phyloP scores from a whole-genome alignment of 2,329 filamentous ascomycete genomes.

The Penicillium sp. region DNA sequence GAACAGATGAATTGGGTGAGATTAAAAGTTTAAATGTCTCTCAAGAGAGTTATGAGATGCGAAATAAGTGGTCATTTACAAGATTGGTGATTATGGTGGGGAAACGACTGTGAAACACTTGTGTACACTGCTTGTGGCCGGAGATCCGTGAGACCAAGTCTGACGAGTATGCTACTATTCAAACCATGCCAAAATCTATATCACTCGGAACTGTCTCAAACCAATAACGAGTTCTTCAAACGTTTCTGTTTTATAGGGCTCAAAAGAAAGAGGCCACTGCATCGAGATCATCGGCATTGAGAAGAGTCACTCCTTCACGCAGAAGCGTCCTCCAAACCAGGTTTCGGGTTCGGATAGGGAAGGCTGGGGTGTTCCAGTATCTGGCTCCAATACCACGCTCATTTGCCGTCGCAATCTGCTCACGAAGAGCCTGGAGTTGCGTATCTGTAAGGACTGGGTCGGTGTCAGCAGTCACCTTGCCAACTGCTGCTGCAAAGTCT shows the following conservation, averaged over 20 bases:
- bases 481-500: conserved; percentile 48
- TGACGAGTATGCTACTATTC: not conserved
- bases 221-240: not conserved
- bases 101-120: not conserved
- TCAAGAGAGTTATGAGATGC: not conserved
- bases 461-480: conserved; percentile 39
- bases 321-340: conserved; percentile 58
- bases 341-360: conserved; percentile 60
- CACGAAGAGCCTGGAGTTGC: conserved; percentile 52
- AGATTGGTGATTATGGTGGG: not conserved
- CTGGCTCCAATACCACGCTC: conserved; percentile 58
- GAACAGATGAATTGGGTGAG: not conserved
- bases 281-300: conserved; percentile 65
- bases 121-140: not conserved
- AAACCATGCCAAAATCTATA: not conserved
- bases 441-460: conserved; percentile 28
- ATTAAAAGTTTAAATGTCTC: not conserved
- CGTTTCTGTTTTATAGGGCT: not conserved
- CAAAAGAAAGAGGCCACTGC: conserved; percentile 46
- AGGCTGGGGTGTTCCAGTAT: conserved; percentile 65
- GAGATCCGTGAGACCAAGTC: not conserved
- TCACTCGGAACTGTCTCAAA: too few species aligned
- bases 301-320: conserved; percentile 58
- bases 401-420: conserved; percentile 56
- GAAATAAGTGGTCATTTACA: too few species aligned